Percentiles rank a stretch among this genome's conserved stretches.
These are phyloP conservation scores for Coemansia erecta DNA, from an alignment of 192 early-diverging fungal species.

Conservation along the genomic window DNA sequence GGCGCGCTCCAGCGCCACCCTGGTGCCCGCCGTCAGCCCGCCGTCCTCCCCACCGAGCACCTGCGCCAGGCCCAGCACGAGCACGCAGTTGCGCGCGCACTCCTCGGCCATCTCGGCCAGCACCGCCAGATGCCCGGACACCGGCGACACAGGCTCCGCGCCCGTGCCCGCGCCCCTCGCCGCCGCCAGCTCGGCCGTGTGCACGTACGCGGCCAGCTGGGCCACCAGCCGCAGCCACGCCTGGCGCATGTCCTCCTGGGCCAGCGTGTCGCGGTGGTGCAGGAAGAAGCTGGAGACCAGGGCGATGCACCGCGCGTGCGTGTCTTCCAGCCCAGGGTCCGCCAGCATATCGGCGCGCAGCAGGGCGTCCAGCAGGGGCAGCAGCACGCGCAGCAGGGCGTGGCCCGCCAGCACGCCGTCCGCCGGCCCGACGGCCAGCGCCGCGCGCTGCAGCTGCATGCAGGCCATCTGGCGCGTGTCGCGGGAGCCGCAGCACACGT, in stretches of 20 bases:
- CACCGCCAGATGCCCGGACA: slow-evolving; percentile 24
- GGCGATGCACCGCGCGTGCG: slow-evolving; percentile 50
- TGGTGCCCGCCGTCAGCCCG: slow-evolving; percentile 24
- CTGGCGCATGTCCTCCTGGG: background rate
- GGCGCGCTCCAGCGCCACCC: slow-evolving; percentile 38
- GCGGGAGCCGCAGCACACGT: slow-evolving; percentile 50
- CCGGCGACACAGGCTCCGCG: background rate
- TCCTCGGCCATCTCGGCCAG: slow-evolving; percentile 53
- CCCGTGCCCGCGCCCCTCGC: no score
- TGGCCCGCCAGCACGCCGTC: slow-evolving; percentile 58
- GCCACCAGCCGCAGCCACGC: slow-evolving; percentile 42
- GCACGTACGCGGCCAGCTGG: slow-evolving; percentile 35
- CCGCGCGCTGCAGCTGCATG: slow-evolving; percentile 74
- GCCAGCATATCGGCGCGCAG: slow-evolving; percentile 71
- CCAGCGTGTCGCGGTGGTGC: slow-evolving; percentile 23
- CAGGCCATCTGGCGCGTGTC: slow-evolving; percentile 82
- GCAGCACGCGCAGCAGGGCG: slow-evolving; percentile 82
- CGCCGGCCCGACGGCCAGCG: slow-evolving; percentile 51
- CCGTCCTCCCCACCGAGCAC: slow-evolving; percentile 28
- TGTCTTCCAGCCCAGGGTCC: slow-evolving; percentile 53
- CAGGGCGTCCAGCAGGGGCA: slow-evolving; percentile 84
- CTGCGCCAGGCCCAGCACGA: slow-evolving; percentile 40
- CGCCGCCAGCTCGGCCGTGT: slow-evolving; percentile 36
- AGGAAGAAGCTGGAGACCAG: slow-evolving; percentile 51
- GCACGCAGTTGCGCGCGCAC: slow-evolving; percentile 44